Base-by-base conservation (phyloP, 352 stramenopile species). In the Globisporangium megalacanthum region DNA sequence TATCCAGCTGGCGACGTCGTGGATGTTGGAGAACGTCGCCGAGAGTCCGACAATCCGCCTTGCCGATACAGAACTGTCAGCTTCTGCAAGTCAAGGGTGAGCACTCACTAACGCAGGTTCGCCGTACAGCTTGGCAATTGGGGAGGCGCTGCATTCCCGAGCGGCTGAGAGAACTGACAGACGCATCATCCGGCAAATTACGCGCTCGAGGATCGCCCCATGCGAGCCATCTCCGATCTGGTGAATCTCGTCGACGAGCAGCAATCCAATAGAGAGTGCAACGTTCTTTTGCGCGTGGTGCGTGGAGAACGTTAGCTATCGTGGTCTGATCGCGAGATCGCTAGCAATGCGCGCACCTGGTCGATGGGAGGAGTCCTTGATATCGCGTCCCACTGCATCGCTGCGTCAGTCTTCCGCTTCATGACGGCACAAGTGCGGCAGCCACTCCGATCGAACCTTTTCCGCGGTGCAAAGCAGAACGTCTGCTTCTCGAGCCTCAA, bases 201-300 rank as follows among this genome's bases (percentile, higher is more conserved):
- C 56, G 4, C 62, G 58, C 51, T 80, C 71, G 13, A 80, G 54
- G 6, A 61, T 60, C 15, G 54, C 60, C 14, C 71, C 71, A 14
- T 66, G 52, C 10, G 54, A 57, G 5, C 44, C 22, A 50, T 77
- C 66, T 20, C 69, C 68, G 52, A 80, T 75, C 46, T 77, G 71
- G 19, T 80, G 68, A n/a, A 72, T 66, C 45, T 80, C 73, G 50
- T 83, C 73, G 4, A 83, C 29, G 19, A 80, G 25, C 1, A 80
- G 56, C n/a, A 70, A 25, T 6, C 37, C 31, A 9, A 73, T 29
- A 15, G 31, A 47, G 9, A 25, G 22, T 6, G 58, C 39, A 10
- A 62, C 15, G 15, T 37, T 60, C 66, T 73, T 25, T n/a, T 35
- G 35, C 14, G 47, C 29, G 22, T 17, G 44, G 14, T 4, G n/a